Conservation (phyloP, 108 stramenopile genomes). For the Nitzschia sp. region DNA sequence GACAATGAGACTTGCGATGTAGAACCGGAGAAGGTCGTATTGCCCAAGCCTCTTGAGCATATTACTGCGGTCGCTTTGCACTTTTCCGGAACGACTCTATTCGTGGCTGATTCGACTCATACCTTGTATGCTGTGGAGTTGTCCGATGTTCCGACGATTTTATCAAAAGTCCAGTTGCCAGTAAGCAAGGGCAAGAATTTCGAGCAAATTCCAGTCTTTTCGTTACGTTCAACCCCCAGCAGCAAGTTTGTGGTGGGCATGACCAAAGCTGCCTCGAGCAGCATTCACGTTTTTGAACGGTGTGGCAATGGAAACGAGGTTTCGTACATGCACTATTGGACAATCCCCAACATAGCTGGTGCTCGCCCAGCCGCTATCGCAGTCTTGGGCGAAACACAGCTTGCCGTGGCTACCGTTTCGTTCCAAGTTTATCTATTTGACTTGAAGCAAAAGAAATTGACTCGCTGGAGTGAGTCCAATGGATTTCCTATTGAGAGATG, state of each 20-base stretch:
- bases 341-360: constrained; percentile 52
- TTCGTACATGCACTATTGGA: constrained; percentile 65
- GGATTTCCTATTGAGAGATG: constrained; percentile 64
- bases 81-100: constrained; percentile 6
- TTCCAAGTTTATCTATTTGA: constrained; percentile 73
- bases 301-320: constrained; percentile 12
- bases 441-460: constrained; percentile 42
- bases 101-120: constrained; percentile 19
- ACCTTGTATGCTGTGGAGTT: background rate
- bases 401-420: constrained; percentile 73
- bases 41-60: constrained; percentile 16
- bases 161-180: background rate
- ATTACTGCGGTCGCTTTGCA: constrained; percentile 19
- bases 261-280: constrained; percentile 9
- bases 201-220: constrained; percentile 18
- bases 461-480: constrained; percentile 71
- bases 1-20: background rate
- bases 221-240: constrained; percentile 29
- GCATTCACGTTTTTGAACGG: constrained; percentile 51
- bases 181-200: too few relatives aligned
- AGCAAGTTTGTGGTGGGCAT: constrained; percentile 67
- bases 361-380: constrained; percentile 53
- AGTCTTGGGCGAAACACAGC: constrained; percentile 44
- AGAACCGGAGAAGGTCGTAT: constrained; percentile 17
- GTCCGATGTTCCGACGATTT: background rate